Conservation (phyloP, 306 rosid genomes). For the Gastrolobium bilobum region DNA sequence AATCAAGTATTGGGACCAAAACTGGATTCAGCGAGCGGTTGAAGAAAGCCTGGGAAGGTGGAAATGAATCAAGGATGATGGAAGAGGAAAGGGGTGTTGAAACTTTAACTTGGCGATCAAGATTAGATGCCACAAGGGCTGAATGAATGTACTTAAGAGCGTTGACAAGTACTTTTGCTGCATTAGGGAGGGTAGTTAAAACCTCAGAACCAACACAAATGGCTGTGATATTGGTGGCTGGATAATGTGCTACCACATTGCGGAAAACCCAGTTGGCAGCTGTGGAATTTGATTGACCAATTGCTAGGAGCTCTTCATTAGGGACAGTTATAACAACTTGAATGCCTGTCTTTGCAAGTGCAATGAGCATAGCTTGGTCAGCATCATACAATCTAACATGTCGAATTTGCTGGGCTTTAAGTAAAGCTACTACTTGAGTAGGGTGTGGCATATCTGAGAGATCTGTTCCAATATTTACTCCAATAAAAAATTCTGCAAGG, state of each 20-base stretch:
- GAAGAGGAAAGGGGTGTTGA: slow-evolving; percentile 83
- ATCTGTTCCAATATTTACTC: slow-evolving; percentile 88
- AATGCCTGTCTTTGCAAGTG: slow-evolving; percentile 82
- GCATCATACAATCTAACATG: slow-evolving; percentile 75
- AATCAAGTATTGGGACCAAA: slow-evolving; percentile 77
- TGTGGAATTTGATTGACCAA: slow-evolving; percentile 82
- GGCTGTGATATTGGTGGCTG: slow-evolving; percentile 85
- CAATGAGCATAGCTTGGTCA: slow-evolving; percentile 79
- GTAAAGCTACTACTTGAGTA: slow-evolving; percentile 83
- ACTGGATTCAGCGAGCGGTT: slow-evolving; percentile 71
- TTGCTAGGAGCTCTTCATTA: slow-evolving; percentile 79
- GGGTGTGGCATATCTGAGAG: slow-evolving; percentile 91
- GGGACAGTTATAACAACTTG: slow-evolving; percentile 79
- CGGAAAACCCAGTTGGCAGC: slow-evolving; percentile 89
- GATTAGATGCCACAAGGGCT: slow-evolving; percentile 82
- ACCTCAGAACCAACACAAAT: slow-evolving; percentile 89
- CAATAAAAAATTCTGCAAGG: slow-evolving; percentile 73
- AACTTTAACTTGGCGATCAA: slow-evolving; percentile 78
- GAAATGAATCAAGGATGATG: slow-evolving; percentile 85
- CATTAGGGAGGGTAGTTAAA: slow-evolving; percentile 73
- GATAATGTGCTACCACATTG: slow-evolving; percentile 86
- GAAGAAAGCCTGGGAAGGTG: slow-evolving; percentile 92
- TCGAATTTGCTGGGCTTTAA: slow-evolving; percentile 79
- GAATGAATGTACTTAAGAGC: slow-evolving; percentile 82
- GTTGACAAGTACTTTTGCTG: slow-evolving; percentile 72